Evolutionary conservation across 768 basidiomycete genomes (phyloP).

Genomic region (Xerocomus brunneocitrinus): DNA sequence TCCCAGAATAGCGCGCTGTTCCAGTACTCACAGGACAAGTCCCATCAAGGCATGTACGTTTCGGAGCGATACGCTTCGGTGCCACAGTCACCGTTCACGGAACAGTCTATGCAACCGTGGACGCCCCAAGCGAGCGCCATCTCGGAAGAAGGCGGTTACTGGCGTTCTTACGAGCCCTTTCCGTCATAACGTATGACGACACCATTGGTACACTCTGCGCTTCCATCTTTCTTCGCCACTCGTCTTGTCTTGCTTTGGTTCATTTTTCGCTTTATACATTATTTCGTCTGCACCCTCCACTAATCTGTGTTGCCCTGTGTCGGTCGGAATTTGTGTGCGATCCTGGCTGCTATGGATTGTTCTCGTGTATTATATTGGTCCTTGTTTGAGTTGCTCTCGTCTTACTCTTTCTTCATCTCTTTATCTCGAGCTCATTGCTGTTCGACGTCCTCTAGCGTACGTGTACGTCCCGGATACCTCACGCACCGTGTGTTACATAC

Average conservation of each 20-base stretch:
- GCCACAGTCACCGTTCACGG: slow-evolving; percentile 18
- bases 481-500: not conserved
- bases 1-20: slow-evolving; percentile 18
- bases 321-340: not conserved
- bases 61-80: slow-evolving; percentile 22
- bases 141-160: slow-evolving; percentile 18
- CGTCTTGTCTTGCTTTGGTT: not conserved
- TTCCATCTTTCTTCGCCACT: not conserved
- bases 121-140: slow-evolving; percentile 12
- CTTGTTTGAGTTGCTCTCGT: not conserved
- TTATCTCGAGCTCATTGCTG: not conserved
- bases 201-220: not conserved
- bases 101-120: slow-evolving; percentile 18
- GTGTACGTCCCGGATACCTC: not conserved
- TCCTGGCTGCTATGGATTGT: slow-evolving; percentile 4
- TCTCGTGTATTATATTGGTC: slow-evolving; percentile 13
- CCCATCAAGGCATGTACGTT: slow-evolving; percentile 19
- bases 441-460: not conserved
- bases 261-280: not conserved
- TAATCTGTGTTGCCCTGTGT: not conserved
- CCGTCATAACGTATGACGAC: slow-evolving; percentile 14
- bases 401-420: not conserved
- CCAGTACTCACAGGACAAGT: slow-evolving; percentile 21
- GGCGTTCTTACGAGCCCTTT: slow-evolving; percentile 26
- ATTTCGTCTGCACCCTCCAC: not conserved